Percentiles rank a stretch among this genome's conserved stretches.
Evolutionary conservation across 2,329 filamentous ascomycete genomes (phyloP).

Genomic region (Thyridium curvatum): DNA sequence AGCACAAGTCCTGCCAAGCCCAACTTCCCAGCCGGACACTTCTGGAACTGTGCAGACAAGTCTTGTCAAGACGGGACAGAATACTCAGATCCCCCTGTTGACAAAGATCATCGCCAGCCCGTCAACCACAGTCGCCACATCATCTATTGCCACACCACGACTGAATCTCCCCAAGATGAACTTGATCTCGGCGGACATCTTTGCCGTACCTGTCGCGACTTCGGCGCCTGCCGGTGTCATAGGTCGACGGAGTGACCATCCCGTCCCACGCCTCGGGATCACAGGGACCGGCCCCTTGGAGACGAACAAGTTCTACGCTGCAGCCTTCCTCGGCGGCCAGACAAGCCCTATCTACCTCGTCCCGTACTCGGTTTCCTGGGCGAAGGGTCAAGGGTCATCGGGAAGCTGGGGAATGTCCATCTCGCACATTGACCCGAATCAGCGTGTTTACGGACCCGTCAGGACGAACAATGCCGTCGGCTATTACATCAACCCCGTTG

Average conservation of each 20-base stretch:
- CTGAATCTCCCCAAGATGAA: conserved; percentile 11
- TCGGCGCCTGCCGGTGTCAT: conserved; percentile 44
- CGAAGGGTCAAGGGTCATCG: conserved; percentile 53
- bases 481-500: conserved; percentile 77
- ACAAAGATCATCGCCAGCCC: conserved; percentile 4
- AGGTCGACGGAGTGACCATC: conserved; percentile 45
- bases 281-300: conserved; percentile 43
- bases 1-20: conserved; percentile 24
- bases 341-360: conserved; percentile 65
- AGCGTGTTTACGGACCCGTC: conserved; percentile 60
- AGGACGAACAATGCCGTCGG: conserved; percentile 50
- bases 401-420: conserved; percentile 73
- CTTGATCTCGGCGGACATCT: conserved; percentile 40
- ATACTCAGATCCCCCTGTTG: conserved; percentile 14
- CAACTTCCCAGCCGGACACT: conserved; percentile 20
- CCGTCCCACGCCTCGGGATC: conserved; percentile 48
- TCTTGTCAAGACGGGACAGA: conserved; percentile 18
- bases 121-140: no score
- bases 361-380: conserved; percentile 67
- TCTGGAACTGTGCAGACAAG: conserved; percentile 23
- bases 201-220: conserved; percentile 47
- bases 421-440: conserved; percentile 62
- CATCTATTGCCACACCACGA: no score
- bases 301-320: conserved; percentile 79
- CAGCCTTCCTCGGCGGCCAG: conserved; percentile 73